These are phyloP conservation scores for Coemansia sp. DNA, from an alignment of 192 early-diverging fungal species.

Conservation along the genomic window DNA sequence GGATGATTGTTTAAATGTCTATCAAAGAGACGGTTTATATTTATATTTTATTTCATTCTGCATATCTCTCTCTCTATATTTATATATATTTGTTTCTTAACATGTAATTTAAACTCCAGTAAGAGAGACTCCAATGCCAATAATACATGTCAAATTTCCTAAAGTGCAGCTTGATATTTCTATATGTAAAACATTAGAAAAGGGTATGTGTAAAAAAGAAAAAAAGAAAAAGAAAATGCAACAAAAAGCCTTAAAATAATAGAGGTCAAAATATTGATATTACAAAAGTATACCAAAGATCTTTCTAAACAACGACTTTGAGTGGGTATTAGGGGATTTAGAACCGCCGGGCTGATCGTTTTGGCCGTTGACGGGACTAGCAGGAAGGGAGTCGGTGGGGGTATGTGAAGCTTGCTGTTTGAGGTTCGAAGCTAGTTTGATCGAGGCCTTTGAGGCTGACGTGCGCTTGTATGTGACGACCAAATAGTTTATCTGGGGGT, in stretches of 20 bases:
- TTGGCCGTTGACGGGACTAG: no score
- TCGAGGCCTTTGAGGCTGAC: constrained; percentile 28
- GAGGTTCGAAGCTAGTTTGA: constrained; percentile 16
- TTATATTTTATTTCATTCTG: neutral
- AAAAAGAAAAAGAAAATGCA: neutral
- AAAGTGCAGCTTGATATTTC: neutral
- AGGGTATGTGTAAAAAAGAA: neutral
- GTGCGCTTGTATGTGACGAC: constrained; percentile 49
- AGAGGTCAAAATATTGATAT: no score
- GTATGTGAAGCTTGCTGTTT: no score
- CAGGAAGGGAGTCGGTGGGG: no score
- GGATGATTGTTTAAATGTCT: no score
- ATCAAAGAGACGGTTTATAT: no score
- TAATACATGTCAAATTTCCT: no score
- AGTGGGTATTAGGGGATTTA: constrained; percentile 9
- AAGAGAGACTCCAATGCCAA: no score
- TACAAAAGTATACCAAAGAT: constrained; percentile 54
- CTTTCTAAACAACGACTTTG: constrained; percentile 47
- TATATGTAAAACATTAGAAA: neutral
- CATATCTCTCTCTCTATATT: neutral
- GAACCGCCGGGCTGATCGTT: constrained; percentile 10
- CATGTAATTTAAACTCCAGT: no score
- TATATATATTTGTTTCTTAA: neutral
- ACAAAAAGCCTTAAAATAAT: no score
- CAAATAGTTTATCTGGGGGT: constrained; percentile 66